These are phyloP conservation scores for Gonapodya sp. DNA, from an alignment of 192 early-diverging fungal genomes.

Conservation along the genomic window DNA sequence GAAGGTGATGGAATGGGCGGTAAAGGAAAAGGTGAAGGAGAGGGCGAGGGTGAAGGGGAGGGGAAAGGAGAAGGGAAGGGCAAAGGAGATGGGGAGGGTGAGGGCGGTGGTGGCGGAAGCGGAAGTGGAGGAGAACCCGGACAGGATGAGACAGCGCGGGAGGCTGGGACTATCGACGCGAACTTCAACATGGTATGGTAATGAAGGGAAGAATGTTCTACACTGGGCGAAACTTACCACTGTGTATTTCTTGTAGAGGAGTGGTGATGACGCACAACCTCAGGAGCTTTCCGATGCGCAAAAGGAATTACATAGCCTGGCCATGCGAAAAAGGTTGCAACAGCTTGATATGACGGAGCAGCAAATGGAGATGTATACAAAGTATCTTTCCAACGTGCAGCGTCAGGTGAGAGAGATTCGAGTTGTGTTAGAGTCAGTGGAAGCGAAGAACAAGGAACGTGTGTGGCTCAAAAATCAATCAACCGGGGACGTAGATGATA, in stretches of 20 bases:
- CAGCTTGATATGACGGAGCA: constrained; percentile 63
- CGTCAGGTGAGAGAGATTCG: constrained; percentile 63
- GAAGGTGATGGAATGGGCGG: background rate
- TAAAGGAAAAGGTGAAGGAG: constrained; percentile 6
- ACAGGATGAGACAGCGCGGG: constrained; percentile 20
- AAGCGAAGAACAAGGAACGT: constrained; percentile 72
- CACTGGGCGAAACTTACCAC: background rate
- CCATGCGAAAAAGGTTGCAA: constrained; percentile 54
- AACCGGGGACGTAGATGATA: constrained; percentile 71
- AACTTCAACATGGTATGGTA: constrained; percentile 39
- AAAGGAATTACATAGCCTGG: constrained; percentile 59
- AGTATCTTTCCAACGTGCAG: constrained; percentile 47
- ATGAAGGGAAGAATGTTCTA: background rate
- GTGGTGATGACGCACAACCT: constrained; percentile 19
- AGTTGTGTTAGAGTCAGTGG: constrained; percentile 64
- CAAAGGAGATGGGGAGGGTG: constrained; percentile 29
- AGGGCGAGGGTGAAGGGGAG: constrained; percentile 17
- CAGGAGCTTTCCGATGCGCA: constrained; percentile 24
- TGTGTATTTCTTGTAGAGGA: constrained; percentile 18
- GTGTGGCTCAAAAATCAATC: constrained; percentile 73
- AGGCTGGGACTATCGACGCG: constrained; percentile 48
- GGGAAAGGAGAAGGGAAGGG: constrained; percentile 29
- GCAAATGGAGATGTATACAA: constrained; percentile 43
- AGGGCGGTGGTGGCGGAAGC: constrained; percentile 33
- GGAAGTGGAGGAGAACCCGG: constrained; percentile 30